These are phyloP conservation scores for Aspergillus conjunctus DNA, from an alignment of 495 filamentous ascomycete genomes.

Conservation along the genomic window DNA sequence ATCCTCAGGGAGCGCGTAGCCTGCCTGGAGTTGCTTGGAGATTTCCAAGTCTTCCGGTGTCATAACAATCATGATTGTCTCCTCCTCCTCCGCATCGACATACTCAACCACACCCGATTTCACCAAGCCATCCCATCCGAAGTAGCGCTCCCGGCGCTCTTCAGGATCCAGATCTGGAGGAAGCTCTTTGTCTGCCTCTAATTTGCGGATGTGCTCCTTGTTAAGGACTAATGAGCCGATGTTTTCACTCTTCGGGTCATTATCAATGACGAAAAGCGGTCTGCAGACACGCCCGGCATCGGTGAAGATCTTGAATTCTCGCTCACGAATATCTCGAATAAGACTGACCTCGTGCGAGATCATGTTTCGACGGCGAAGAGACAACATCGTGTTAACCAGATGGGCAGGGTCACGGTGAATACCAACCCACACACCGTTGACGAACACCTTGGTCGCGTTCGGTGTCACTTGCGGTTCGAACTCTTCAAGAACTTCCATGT, in stretches of 20 bases:
- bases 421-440: conserved; percentile 98
- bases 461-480: conserved; percentile 88
- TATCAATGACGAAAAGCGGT: conserved; percentile 88
- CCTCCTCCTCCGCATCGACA: conserved; percentile 96
- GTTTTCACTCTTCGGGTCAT: conserved; percentile 65
- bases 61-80: conserved; percentile 99
- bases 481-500: conserved; percentile 96
- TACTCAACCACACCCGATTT: conserved; percentile 85
- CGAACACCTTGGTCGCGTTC: conserved; percentile 94
- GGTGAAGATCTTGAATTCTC: conserved; percentile 98
- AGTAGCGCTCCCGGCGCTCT: conserved; percentile 62
- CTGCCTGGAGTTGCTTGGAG: conserved; percentile 63
- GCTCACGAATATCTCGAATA: conserved; percentile 90
- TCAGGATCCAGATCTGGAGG: conserved; percentile 57
- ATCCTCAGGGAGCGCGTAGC: conserved; percentile 62
- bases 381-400: conserved; percentile 73
- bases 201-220: conserved; percentile 71
- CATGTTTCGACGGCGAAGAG: conserved; percentile 73
- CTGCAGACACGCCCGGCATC: conserved; percentile 94
- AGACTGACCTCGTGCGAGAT: conserved; percentile 90
- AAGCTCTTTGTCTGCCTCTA: conserved; percentile 70
- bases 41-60: conserved; percentile 90
- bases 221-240: conserved; percentile 78
- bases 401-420: conserved; percentile 76
- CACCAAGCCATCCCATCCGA: conserved; percentile 85